A percentile compares a stretch with the other conserved stretches of the same genome.
Evolutionary conservation across 2,329 filamentous ascomycete species (phyloP).

Genomic region (Arthroderma uncinatum): DNA sequence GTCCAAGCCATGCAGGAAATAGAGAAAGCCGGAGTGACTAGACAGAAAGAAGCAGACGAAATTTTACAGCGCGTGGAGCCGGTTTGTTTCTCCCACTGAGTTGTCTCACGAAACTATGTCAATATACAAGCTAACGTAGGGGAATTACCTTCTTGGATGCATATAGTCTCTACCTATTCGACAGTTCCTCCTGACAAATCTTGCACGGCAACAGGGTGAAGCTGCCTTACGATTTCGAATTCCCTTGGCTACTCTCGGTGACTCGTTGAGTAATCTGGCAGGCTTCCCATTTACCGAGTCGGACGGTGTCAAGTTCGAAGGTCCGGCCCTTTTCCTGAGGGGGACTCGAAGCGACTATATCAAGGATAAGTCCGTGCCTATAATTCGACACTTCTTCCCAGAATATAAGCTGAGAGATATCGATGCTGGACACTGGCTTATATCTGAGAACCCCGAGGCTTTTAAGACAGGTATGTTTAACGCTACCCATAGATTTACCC

Average conservation of each 20-base stretch:
- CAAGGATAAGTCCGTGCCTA: slow-evolving; percentile 21
- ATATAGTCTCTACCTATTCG: slow-evolving; percentile 58
- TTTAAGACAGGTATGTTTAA: slow-evolving; percentile 57
- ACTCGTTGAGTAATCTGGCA: slow-evolving; percentile 61
- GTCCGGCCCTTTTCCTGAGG: slow-evolving; percentile 61
- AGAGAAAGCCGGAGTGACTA: slow-evolving; percentile 55
- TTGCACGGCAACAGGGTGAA: slow-evolving; percentile 47
- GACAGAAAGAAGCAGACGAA: slow-evolving; percentile 65
- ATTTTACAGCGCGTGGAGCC: slow-evolving; percentile 66
- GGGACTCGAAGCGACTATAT: slow-evolving; percentile 24
- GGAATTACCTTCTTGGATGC: slow-evolving; percentile 9
- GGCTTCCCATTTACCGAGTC: slow-evolving; percentile 81
- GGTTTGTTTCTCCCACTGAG: slow-evolving; percentile 30
- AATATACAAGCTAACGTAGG: background rate
- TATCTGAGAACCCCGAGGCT: slow-evolving; percentile 72
- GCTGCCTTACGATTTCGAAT: slow-evolving; percentile 62
- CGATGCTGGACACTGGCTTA: slow-evolving; percentile 76
- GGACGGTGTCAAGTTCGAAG: slow-evolving; percentile 54
- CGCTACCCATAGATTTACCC: background rate
- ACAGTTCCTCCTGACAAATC: slow-evolving; percentile 84
- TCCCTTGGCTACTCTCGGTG: slow-evolving; percentile 59
- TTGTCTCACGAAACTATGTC: background rate
- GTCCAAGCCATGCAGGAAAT: slow-evolving; percentile 64
- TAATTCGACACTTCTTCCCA: slow-evolving; percentile 55
- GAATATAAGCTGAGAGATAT: slow-evolving; percentile 61